Conservation (phyloP, 441 rosid genomes). For the Mallotus japonicus region DNA sequence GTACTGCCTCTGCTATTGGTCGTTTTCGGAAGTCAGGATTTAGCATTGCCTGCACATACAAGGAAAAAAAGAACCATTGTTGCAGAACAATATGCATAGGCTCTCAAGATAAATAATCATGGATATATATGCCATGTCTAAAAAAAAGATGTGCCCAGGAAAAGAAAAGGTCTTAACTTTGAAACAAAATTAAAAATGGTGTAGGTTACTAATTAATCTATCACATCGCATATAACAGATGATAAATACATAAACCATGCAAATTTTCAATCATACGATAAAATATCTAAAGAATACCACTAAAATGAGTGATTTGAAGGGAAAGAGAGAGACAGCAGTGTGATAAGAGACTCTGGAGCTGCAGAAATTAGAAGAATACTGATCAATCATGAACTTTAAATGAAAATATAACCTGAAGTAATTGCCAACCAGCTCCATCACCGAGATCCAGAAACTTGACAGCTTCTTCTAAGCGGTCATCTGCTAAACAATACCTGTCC, state of each 20-base stretch:
- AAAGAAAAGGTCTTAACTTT: too few relatives aligned
- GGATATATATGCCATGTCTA: too few relatives aligned
- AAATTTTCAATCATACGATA: too few relatives aligned
- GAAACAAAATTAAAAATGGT: too few relatives aligned
- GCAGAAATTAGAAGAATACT: background rate
- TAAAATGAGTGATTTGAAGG: too few relatives aligned
- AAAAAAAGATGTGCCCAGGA: too few relatives aligned
- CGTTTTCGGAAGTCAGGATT: conserved; percentile 69
- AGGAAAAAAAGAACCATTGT: background rate
- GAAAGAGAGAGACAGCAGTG: too few relatives aligned
- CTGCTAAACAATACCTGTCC: conserved; percentile 85
- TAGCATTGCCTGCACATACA: conserved; percentile 65
- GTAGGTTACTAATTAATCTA: too few relatives aligned
- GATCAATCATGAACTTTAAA: background rate
- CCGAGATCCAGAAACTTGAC: conserved; percentile 82
- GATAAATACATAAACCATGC: background rate
- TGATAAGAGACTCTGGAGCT: background rate
- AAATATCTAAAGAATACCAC: too few relatives aligned
- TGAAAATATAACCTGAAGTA: conserved; percentile 69
- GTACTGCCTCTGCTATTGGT: conserved; percentile 73
- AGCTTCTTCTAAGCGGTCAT: conserved; percentile 76
- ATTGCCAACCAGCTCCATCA: conserved; percentile 82
- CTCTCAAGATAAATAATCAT: too few relatives aligned
- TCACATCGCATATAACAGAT: too few relatives aligned
- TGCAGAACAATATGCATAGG: background rate